Conservation (phyloP, 2,329 filamentous ascomycete genomes). For the Sphaerulina musiva region DNA sequence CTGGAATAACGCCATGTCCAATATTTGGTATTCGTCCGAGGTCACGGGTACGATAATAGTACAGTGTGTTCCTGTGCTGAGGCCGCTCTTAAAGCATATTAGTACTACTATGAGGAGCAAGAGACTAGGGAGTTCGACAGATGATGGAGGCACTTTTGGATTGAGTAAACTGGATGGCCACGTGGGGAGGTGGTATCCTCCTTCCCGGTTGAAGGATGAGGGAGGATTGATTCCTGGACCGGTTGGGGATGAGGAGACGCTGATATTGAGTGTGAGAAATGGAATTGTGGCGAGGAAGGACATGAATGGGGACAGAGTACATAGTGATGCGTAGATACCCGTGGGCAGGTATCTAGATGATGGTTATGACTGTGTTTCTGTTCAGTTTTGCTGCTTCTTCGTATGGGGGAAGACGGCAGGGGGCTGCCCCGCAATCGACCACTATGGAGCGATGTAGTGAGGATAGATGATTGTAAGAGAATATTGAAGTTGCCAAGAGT, state of each 20-base stretch:
- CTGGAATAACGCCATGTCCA: constrained; percentile 44
- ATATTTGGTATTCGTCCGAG: constrained; percentile 49
- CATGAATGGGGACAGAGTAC: background rate
- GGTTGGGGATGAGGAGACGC: background rate
- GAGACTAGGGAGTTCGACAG: background rate
- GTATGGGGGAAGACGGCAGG: no score
- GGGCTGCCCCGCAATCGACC: no score
- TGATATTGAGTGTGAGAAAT: background rate
- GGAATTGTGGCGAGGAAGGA: background rate
- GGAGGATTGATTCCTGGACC: background rate
- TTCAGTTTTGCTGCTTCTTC: no score
- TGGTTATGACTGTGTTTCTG: no score
- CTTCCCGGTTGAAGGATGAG: no score
- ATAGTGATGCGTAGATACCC: no score
- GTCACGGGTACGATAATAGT: constrained; percentile 51
- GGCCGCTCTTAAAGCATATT: constrained; percentile 43
- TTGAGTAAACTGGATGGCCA: background rate
- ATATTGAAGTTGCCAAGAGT: no score
- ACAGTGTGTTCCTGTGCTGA: constrained; percentile 49
- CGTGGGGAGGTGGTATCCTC: background rate
- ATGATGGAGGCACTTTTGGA: background rate
- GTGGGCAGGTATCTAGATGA: no score
- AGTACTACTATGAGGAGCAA: background rate
- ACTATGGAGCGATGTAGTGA: no score
- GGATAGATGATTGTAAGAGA: no score